phyloP scores from a whole-genome alignment of 2,329 filamentous ascomycete genomes.

The Plectosphaerella sp. region DNA sequence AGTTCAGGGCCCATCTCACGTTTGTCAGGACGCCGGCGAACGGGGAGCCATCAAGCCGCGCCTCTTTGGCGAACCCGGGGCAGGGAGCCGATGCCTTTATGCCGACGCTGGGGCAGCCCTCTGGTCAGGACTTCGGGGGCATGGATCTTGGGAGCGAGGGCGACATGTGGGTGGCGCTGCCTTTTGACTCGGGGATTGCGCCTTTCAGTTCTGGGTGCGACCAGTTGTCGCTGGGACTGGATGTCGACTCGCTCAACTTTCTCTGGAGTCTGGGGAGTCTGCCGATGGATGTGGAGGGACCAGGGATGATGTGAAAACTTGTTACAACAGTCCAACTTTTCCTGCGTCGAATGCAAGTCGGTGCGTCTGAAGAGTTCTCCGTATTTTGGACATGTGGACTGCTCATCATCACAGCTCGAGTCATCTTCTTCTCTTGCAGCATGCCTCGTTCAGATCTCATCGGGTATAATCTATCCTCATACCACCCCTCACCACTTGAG shows the following conservation, averaged over 20 bases:
- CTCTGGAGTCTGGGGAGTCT: conserved; percentile 5
- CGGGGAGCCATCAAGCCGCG: neutral
- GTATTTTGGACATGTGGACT: no score
- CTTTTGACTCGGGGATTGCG: conserved; percentile 5
- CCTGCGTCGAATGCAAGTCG: no score
- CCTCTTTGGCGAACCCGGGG: neutral
- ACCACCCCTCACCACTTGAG: no score
- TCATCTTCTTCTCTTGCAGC: no score
- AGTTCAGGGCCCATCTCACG: conserved; percentile 7
- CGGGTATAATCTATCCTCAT: no score
- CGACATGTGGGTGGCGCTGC: conserved; percentile 1
- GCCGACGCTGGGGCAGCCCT: neutral
- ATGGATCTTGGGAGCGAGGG: neutral
- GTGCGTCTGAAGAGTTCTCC: no score
- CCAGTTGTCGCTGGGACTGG: conserved; percentile 4
- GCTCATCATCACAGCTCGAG: no score
- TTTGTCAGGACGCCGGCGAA: neutral
- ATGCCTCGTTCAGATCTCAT: no score
- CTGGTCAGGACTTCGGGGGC: neutral
- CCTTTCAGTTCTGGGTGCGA: conserved; percentile 2
- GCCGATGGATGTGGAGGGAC: neutral
- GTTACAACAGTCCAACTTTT: no score
- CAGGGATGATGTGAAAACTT: neutral
- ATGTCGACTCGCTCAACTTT: conserved; percentile 8
- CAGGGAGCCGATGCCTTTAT: neutral